These are phyloP conservation scores for Lentinula detonsa DNA, from an alignment of 768 basidiomycete genomes.

Conservation along the genomic window DNA sequence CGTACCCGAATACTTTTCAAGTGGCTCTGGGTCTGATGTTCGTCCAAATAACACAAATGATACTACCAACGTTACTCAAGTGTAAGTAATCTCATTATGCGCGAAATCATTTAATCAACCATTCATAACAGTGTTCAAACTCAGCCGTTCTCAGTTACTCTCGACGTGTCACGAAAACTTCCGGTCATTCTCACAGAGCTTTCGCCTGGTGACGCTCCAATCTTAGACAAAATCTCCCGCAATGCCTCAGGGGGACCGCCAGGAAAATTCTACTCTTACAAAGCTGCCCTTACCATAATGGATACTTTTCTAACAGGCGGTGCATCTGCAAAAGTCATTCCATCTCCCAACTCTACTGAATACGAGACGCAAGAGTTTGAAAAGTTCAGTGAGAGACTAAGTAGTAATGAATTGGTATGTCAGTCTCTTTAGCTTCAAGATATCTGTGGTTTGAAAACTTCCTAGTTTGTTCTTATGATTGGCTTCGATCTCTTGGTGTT, in stretches of 20 bases:
- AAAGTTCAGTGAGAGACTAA: constrained; percentile 42
- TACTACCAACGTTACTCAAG: background rate
- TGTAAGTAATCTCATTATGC: background rate
- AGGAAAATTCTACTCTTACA: constrained; percentile 54
- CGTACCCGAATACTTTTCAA: background rate
- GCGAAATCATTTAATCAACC: background rate
- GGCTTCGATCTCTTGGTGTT: constrained; percentile 50
- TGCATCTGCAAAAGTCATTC: constrained; percentile 39
- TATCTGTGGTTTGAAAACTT: background rate
- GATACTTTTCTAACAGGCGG: constrained; percentile 46
- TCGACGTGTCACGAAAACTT: constrained; percentile 44
- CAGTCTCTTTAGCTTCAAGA: background rate
- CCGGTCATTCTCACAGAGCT: constrained; percentile 42
- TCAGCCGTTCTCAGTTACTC: constrained; percentile 37
- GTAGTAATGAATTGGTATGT: constrained; percentile 46
- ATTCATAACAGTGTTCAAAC: constrained; percentile 18
- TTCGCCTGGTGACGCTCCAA: constrained; percentile 21
- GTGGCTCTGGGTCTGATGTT: background rate
- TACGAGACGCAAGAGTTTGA: constrained; percentile 42
- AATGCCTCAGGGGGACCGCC: constrained; percentile 36
- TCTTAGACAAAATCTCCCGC: constrained; percentile 30
- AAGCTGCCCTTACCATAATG: constrained; percentile 44
- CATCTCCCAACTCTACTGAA: constrained; percentile 31
- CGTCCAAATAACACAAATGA: background rate
- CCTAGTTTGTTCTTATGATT: constrained; percentile 54